Percentiles rank a stretch among this genome's conserved stretches.
phyloP scores from a whole-genome alignment of 345 rosid species.

The Hibiscus mutabilis region DNA sequence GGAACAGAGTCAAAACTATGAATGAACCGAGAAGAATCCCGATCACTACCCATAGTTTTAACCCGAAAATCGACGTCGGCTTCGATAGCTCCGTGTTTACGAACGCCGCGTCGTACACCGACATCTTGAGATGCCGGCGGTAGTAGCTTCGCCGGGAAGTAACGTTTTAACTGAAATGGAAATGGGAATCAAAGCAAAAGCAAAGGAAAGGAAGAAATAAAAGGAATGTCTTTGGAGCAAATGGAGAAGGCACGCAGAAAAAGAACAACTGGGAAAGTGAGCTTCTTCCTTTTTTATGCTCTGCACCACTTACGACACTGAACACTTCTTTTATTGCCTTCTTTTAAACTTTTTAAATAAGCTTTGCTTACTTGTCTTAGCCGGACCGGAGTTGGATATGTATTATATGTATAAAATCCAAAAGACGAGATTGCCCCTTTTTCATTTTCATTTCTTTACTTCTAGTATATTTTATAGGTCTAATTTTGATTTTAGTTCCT shows the following conservation, averaged over 20 bases:
- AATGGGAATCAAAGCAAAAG: no score
- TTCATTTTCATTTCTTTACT: neutral
- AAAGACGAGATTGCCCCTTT: slow-evolving; percentile 2
- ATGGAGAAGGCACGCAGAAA: neutral
- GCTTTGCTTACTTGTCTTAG: neutral
- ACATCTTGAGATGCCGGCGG: slow-evolving; percentile 22
- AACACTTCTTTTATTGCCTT: neutral
- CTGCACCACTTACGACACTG: neutral
- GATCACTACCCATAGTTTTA: slow-evolving; percentile 82
- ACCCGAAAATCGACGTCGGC: slow-evolving; percentile 84
- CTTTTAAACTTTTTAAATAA: neutral
- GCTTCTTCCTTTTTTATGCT: neutral
- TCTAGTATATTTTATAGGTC: neutral
- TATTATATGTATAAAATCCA: neutral
- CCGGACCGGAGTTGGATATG: neutral
- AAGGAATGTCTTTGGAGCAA: neutral
- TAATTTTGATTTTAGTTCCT: neutral
- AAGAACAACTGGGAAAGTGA: neutral
- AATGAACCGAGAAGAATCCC: slow-evolving; percentile 80
- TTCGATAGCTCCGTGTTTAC: slow-evolving; percentile 76
- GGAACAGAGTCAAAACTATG: slow-evolving; percentile 69
- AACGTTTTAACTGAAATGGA: neutral
- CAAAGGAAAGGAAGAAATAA: neutral
- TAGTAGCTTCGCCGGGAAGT: slow-evolving; percentile 11
- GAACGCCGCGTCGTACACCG: slow-evolving; percentile 58